Percentiles rank a stretch among this genome's conserved stretches.
Evolutionary conservation across 495 filamentous ascomycete genomes (phyloP).

Genomic region (Penicillium dipodomyicola): DNA sequence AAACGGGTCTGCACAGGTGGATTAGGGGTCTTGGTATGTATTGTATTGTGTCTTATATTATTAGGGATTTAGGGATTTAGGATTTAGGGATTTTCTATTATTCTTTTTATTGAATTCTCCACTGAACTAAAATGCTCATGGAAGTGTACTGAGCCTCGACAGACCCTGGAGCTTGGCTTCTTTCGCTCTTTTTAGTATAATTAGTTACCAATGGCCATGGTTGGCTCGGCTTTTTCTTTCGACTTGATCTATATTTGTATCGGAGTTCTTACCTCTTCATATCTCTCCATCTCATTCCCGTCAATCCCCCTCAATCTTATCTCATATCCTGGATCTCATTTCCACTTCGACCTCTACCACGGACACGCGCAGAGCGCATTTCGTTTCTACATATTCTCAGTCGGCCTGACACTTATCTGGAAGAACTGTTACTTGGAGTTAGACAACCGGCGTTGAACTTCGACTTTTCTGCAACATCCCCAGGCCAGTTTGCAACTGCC

Average conservation of each 20-base stretch:
- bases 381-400: not conserved
- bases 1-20: slow-evolving; percentile 34
- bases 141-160: slow-evolving; percentile 22
- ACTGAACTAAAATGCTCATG: slow-evolving; percentile 14
- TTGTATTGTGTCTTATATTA: slow-evolving; percentile 3
- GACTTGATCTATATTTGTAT: slow-evolving; percentile 12
- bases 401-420: slow-evolving; percentile 20
- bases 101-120: not conserved
- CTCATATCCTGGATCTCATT: slow-evolving; percentile 1
- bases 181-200: slow-evolving; percentile 18
- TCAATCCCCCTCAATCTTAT: slow-evolving; percentile 12
- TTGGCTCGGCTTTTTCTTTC: slow-evolving; percentile 16
- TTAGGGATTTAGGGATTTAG: no score
- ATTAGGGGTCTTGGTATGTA: slow-evolving; percentile 24
- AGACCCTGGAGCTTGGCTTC: slow-evolving; percentile 35
- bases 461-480: slow-evolving; percentile 18
- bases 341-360: not conserved
- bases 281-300: slow-evolving; percentile 12
- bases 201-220: slow-evolving; percentile 19
- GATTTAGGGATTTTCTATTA: no score
- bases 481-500: slow-evolving; percentile 36
- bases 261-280: slow-evolving; percentile 10
- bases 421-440: slow-evolving; percentile 23
- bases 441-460: slow-evolving; percentile 19
- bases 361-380: slow-evolving; percentile 5